Evolutionary conservation across 1,139 yeast genomes (phyloP), one percentile per base, ranked within the genome.

Genomic region (Candida neerlandica): DNA sequence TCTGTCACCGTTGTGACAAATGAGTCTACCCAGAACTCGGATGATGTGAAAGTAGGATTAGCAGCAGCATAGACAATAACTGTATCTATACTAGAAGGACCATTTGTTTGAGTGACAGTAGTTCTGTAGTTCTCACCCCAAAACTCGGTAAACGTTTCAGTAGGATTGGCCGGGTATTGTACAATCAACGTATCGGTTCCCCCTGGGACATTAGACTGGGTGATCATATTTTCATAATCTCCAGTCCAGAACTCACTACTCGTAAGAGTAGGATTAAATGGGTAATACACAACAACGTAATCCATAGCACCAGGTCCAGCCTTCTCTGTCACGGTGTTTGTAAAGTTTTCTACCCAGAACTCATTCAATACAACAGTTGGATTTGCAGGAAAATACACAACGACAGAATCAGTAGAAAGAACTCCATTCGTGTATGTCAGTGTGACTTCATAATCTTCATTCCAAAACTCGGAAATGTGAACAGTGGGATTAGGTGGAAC

Each of bases 211-310:
- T 35, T 21, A 5, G 23, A 14, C 7, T 14, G 12, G 34, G 14
- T 45, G 4, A 26, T 11, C 7, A 21, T 21, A 18, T 9, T 39
- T 3, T 21, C 18, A 41, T 15, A 41, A 16, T 18, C 16, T 9
- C 57, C 61, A 40, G 53, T 44, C 56, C 58, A 53, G 23, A 48
- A 45, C 26, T 26, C 15, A 11, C 45, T 46, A 6, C 33, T 50
- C 7, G 59, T 49, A 41, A 19, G 15, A 5, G 46, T 49, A 4
- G 52, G 53, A 18, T 51, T 56, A 29, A 53, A 55, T 30, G 66
- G 65, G 9, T 51, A 51, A 6, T 57, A 58, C 15, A 62, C 58
- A 42, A 57, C 48, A 4, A 63, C 61, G 9, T 60, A 53, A 41
- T 57, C 58, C 2, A 62, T 58, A 4, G 50, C 58, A 16, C 46